Evolutionary conservation across 345 rosid species (phyloP), one percentile per base, ranked within the genome.

Genomic region (Nasturtium officinale): DNA sequence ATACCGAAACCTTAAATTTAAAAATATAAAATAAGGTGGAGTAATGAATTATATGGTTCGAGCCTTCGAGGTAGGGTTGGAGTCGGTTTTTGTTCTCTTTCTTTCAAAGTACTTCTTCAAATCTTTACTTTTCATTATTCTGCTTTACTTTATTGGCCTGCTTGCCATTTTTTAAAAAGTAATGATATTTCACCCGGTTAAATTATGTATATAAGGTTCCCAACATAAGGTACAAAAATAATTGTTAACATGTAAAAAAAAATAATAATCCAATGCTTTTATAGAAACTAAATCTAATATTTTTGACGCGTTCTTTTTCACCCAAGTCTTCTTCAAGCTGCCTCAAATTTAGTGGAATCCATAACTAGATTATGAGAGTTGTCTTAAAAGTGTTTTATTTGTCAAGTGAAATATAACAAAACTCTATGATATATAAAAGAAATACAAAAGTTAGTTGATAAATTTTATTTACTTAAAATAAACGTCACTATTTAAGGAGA

Each of bases 111-210:
- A 69, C 35, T 58, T 58, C 55, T 57, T 57, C 65, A 45, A 23
- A 69, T 58, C 47, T 57, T 69, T 69, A 58, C 51, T 59, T 69
- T 58, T 46, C 47, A 23, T 46, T 37, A 5, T 35, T 26, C 15
- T 7, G 25, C 69, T 72, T 52, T 38, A 32, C 76, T 72, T 72
- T 72, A 52, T 53, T 62, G 69, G 69, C 76, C 45, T 72, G 69
- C 69, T 63, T 63, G 61, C 45, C 18, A 72, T 53, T 25, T 42
- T 62, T 42, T 37, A 9, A 2, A 33, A 10, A 23, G 25, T 50
- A 47, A 47, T 70, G 7, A 70, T 33, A 18, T 58, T 58, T 45
- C 23, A 33, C 28, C 13, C 42, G 20, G 52, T 51, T 37, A 60
- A 37, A 50, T 61, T 16, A 59, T 61, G 10, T 71, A 71, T 61